Evolutionary conservation across 257 asterid species (phyloP), one percentile per base, ranked within the genome.

Genomic region (Haberlea rhodopensis): DNA sequence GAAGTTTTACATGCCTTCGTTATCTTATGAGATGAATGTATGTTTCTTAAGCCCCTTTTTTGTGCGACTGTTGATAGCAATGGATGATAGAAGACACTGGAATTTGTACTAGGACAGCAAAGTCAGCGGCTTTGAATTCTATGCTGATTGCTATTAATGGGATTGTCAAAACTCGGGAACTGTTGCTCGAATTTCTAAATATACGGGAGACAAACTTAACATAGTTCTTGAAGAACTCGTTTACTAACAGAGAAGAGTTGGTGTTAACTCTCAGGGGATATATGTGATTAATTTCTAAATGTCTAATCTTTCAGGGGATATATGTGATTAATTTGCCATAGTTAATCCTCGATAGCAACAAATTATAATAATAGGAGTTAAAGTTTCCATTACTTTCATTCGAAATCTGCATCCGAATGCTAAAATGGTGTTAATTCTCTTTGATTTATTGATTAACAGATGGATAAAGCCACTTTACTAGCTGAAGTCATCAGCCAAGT

Each of bases 391-490:
- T 9, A 13, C 48, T 11, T 40, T 3, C 1, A 37, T 10, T 37
- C 46, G 7, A 8, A 32, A 32, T 32, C 1, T 32, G 13, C 34
- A 29, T 29, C 34, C n/a, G n/a, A 37, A 37, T 37, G 46, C 18
- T 10, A n/a, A 13, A 13, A 11, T 13, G 48, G 48, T 40, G 18
- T 40, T 5, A 26, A 64, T 16, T 19, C 18, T 55, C 46, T 31
- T 18, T 40, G 45, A 20, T 45, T 26, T 57, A 16, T 58, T 48
- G 45, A 4, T 68, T 58, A 21, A 51, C 70, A 88, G 98, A 91
- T 85, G 95, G 96, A 89, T 69, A 91, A 89, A 75, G 96, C 98
- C 18, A 57, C 95, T 29, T 53, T 91, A 60, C 80, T 91, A 25
- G 87, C 96, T 40, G 84, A 85, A 79, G 96, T 87, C 20, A 73